Conservation (phyloP, 805 yeast genomes). For the Yarrowia yakushimensis region DNA sequence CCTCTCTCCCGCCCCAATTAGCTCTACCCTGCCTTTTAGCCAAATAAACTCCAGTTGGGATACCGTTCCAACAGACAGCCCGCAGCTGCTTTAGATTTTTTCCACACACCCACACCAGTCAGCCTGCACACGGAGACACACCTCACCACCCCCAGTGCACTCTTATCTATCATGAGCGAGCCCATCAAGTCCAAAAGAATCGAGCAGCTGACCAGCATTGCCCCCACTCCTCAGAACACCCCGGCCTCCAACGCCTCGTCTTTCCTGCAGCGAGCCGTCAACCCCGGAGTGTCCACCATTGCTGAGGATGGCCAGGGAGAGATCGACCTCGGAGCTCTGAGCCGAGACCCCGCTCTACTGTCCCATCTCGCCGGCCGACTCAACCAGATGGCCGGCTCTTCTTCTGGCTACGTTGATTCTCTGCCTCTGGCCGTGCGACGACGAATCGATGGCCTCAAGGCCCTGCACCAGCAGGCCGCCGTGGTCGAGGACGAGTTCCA, state of each 20-base stretch:
- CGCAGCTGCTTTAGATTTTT: constrained; percentile 11
- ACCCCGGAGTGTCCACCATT: constrained; percentile 60
- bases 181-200: constrained; percentile 71
- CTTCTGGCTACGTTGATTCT: constrained; percentile 77
- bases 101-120: not conserved
- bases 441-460: constrained; percentile 77
- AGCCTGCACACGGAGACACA: not conserved
- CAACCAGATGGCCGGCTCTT: constrained; percentile 77
- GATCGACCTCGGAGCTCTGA: constrained; percentile 45
- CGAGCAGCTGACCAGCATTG: constrained; percentile 70
- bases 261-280: constrained; percentile 51
- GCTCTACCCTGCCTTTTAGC: constrained; percentile 7
- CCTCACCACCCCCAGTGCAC: not conserved
- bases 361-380: constrained; percentile 88
- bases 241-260: constrained; percentile 84
- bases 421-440: constrained; percentile 70
- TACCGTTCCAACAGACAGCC: not conserved
- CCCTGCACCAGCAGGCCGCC: constrained; percentile 74
- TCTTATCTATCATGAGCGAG: constrained; percentile 59
- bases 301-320: constrained; percentile 53
- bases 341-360: constrained; percentile 76
- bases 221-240: constrained; percentile 98
- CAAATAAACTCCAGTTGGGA: constrained; percentile 20
- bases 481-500: constrained; percentile 88
- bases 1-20: not conserved